Evolutionary conservation across 768 basidiomycete genomes (phyloP), one percentile per base, ranked within the genome.

Genomic region (Gloeophyllum trabeum): DNA sequence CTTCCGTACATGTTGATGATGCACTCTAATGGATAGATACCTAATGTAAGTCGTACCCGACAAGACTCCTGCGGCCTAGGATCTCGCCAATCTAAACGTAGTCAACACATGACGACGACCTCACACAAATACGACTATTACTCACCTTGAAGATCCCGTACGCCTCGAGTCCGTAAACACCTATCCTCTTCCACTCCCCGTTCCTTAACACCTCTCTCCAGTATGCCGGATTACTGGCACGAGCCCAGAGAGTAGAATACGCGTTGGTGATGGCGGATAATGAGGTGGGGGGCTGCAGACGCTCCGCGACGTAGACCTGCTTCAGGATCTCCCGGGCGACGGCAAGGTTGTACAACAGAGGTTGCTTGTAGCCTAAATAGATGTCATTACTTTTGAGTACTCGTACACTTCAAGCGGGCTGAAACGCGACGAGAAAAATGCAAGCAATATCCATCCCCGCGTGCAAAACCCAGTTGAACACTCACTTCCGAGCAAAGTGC

Each of bases 131-230:
- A 40, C 18, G 19, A 14, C 7, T 20, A 19, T 10, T 0, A 59
- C 75, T 24, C 47, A 82, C 85, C 69, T 86, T 86, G 71, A 85
- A 94, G 52, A 94, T 82, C 13, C 82, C 81, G 56, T 92, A 94
- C 24, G 87, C 90, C 63, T 94, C 88, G 19, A 89, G 54, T 6
- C 75, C 87, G 55, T 90, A 88, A 14, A 89, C 58, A 6, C 77
- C 77, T 20, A 89, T 67, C 51, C 71, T 70, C 4, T 69, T 70
- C 61, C 78, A 73, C 51, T 87, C 78, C 5, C 88, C 87, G 38
- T 65, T 77, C 51, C 65, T 58, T 12, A 74, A 53, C 12, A 79
- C 57, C 44, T 73, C 65, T 7, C 77, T 70, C 75, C 80, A 79
- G 60, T 79, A 85, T 19, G 64, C 62, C 0, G 66, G 58, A 16